Evolutionary conservation across 2,329 filamentous ascomycete species (phyloP).

Genomic region (Mollisia scopiformis): DNA sequence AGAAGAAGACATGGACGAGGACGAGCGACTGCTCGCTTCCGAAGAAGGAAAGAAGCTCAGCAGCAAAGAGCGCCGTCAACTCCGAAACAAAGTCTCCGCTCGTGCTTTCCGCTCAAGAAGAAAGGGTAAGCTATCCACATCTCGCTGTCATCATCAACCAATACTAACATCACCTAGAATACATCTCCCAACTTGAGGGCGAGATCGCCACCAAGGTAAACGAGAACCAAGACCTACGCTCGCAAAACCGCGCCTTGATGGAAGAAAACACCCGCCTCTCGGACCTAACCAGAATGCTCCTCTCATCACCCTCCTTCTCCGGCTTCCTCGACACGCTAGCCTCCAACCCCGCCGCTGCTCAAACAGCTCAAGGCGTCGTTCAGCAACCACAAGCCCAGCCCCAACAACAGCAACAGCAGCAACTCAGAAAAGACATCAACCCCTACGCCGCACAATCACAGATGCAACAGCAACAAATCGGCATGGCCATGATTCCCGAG

Average conservation of each 20-base stretch:
- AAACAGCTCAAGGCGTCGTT: conserved; percentile 34
- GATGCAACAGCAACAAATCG: conserved; percentile 65
- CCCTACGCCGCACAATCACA: conserved; percentile 57
- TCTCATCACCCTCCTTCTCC: conserved; percentile 81
- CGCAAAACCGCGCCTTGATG: conserved; percentile 78
- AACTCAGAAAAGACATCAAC: conserved; percentile 67
- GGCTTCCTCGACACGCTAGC: conserved; percentile 76
- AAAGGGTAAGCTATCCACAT: conserved; percentile 72
- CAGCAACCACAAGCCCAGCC: not conserved
- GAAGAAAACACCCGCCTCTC: conserved; percentile 85
- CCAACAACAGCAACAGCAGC: conserved; percentile 40
- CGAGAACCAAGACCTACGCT: conserved; percentile 79
- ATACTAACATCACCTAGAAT: conserved; percentile 73
- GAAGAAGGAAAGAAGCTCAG: conserved; percentile 99
- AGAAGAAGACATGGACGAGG: conserved; percentile 98
- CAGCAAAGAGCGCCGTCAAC: conserved; percentile 93
- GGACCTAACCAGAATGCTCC: conserved; percentile 79
- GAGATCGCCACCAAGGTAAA: conserved; percentile 84
- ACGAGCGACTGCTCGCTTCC: conserved; percentile 89
- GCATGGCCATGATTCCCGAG: conserved; percentile 84
- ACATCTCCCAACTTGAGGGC: conserved; percentile 90
- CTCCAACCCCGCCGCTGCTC: conserved; percentile 54
- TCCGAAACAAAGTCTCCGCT: conserved; percentile 98
- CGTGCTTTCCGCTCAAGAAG: conserved; percentile 96
- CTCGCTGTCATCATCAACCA: conserved; percentile 4